Evolutionary conservation across 768 basidiomycete genomes (phyloP).

Genomic region (Pluteus cervinus): DNA sequence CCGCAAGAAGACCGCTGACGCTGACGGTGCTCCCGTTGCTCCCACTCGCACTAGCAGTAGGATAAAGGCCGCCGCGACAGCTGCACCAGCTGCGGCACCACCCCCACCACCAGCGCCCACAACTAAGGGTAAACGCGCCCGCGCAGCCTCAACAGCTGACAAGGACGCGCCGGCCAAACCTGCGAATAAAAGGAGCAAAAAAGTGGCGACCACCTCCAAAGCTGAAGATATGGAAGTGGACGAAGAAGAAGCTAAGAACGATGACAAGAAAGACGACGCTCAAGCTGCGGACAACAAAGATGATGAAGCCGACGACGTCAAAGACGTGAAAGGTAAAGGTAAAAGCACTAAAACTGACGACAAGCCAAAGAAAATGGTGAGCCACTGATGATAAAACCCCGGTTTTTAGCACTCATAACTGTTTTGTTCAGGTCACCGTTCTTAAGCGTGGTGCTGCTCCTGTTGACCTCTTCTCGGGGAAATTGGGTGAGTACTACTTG

Average conservation of each 20-base stretch:
- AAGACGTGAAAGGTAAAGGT: background rate
- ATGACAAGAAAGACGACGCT: conserved; percentile 9
- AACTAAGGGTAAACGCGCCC: conserved; percentile 18
- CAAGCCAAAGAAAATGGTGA: conserved; percentile 41
- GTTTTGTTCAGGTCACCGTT: conserved; percentile 23
- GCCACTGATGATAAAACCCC: conserved; percentile 1
- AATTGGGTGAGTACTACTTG: conserved; percentile 34
- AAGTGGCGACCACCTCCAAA: conserved; percentile 8
- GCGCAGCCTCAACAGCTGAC: too few species aligned
- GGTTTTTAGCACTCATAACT: conserved; percentile 3
- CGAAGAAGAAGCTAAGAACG: conserved; percentile 18
- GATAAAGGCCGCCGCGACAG: conserved; percentile 20
- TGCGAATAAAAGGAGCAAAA: conserved; percentile 22
- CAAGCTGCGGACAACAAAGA: conserved; percentile 9
- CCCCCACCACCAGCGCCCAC: conserved; percentile 13
- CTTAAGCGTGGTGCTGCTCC: conserved; percentile 52
- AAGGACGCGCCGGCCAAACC: too few species aligned
- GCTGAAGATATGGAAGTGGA: conserved; percentile 18
- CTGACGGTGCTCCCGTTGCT: conserved; percentile 20
- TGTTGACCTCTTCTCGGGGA: conserved; percentile 41
- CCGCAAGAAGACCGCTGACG: conserved; percentile 34
- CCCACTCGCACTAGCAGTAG: conserved; percentile 34
- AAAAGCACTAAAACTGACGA: conserved; percentile 7
- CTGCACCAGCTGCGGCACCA: conserved; percentile 15
- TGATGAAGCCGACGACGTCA: conserved; percentile 5